phyloP scores from a whole-genome alignment of 371 early-diverging fungal species.

The Coemansia sp. region DNA sequence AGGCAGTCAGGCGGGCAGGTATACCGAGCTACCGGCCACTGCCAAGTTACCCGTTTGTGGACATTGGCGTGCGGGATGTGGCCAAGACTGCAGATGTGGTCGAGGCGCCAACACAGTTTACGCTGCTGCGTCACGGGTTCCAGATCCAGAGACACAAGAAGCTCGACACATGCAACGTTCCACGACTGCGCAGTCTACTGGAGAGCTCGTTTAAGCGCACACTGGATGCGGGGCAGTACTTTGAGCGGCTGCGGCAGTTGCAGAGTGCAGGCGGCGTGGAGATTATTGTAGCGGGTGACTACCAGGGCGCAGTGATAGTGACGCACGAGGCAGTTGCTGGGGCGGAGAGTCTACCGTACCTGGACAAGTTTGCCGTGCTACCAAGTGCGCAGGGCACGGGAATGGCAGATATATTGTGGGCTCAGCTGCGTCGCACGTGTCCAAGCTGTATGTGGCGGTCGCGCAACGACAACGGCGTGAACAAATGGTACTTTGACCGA shows the following conservation, averaged over 20 bases:
- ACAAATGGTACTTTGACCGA: constrained; percentile 93
- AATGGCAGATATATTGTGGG: constrained; percentile 91
- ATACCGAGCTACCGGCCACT: constrained; percentile 48
- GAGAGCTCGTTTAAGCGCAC: constrained; percentile 76
- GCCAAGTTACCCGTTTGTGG: constrained; percentile 58
- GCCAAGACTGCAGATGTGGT: constrained; percentile 24
- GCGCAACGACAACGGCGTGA: constrained; percentile 84
- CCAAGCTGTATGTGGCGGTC: constrained; percentile 83
- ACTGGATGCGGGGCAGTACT: constrained; percentile 62
- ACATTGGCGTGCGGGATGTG: constrained; percentile 18
- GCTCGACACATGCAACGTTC: constrained; percentile 53
- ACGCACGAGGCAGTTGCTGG: constrained; percentile 55
- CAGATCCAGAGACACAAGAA: constrained; percentile 58
- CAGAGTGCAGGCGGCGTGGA: constrained; percentile 51
- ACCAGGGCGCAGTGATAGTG: constrained; percentile 74
- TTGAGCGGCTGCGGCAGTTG: constrained; percentile 58
- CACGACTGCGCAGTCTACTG: constrained; percentile 60
- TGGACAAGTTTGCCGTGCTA: constrained; percentile 91
- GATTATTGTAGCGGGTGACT: constrained; percentile 86
- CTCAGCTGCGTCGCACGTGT: constrained; percentile 66
- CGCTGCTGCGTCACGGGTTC: constrained; percentile 77
- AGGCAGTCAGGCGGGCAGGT: neutral
- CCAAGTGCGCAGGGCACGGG: constrained; percentile 89
- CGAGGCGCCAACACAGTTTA: constrained; percentile 55
- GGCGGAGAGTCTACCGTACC: constrained; percentile 54